Base-by-base conservation (phyloP, 2,329 filamentous ascomycete species). In the Pyricularia pennisetigena region DNA sequence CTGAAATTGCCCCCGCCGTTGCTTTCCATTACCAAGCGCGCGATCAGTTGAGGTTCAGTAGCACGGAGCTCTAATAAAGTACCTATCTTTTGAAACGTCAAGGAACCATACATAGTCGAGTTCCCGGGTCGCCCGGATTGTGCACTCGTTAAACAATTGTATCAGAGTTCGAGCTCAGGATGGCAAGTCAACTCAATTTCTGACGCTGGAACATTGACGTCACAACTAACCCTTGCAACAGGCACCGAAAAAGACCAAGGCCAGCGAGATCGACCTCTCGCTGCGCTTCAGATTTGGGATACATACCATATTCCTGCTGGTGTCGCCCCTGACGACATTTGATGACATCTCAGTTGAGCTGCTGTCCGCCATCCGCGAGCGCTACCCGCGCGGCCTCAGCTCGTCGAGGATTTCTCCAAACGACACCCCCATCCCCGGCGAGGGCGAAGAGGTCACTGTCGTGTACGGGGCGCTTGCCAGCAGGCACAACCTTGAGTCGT, bases 201-300 rank as follows among this genome's bases (percentile, higher is more conserved):
- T n/a, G n/a, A n/a, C n/a, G n/a, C n/a, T n/a, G n/a, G n/a, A 28
- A 23, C 41, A 16, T 26, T 57, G 65, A 66, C 26, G 49, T 67
- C 24, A 67, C 65, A 32, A 32, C 16, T 29, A 23, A 49, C 30
- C 29, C 32, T 49, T 26, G 2, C 28, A 8, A 30, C 28, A 57
- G 62, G 35, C 64, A n/a, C 28, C 57, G 9, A 67, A 64, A 32
- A 54, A 32, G 29, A 67, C 3, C 12, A 49, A 64, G 41, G 7
- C 8, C 23, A 64, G n/a, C 69, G 82, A 86, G 63, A 79, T 82
- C n/a, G 80, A 84, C 72, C 82, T 86, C 73, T 91, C 90, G 10
- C 79, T 94, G 68, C 85, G 88, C 69, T 88, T 94, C 79, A 93
- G 92, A 77, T 85, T 90, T 75, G 88, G 90, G 74, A 86, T 87